These are phyloP conservation scores for Phylloporus sp. DNA, from an alignment of 768 basidiomycete genomes.

Conservation along the genomic window DNA sequence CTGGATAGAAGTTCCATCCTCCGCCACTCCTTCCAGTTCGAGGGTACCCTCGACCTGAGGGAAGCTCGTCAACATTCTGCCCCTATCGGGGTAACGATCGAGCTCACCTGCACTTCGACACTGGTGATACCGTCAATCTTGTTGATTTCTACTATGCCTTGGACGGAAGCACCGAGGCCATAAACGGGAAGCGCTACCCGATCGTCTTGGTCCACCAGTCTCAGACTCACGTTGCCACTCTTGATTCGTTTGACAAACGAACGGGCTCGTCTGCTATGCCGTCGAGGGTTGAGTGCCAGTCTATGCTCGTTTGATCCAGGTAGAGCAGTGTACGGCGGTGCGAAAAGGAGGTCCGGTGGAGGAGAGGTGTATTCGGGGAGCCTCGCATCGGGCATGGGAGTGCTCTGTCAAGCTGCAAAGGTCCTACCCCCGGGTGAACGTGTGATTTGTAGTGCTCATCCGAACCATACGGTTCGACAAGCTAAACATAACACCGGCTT, in stretches of 20 bases:
- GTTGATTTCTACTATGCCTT: conserved; percentile 50
- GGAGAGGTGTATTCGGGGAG: conserved; percentile 46
- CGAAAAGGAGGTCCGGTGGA: conserved; percentile 33
- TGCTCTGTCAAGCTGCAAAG: conserved; percentile 16
- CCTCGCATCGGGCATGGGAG: conserved; percentile 50
- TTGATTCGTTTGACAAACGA: conserved; percentile 58
- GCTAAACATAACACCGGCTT: conserved; percentile 33
- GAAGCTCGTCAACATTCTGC: neutral
- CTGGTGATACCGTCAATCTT: conserved; percentile 53
- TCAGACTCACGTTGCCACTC: conserved; percentile 47
- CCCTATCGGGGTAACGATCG: neutral
- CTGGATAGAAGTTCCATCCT: conserved; percentile 52
- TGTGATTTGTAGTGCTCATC: conserved; percentile 16
- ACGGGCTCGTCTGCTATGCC: conserved; percentile 37
- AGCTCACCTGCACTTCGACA: conserved; percentile 60
- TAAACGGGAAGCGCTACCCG: conserved; percentile 53
- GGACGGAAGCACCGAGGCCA: conserved; percentile 44
- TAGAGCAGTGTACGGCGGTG: conserved; percentile 50
- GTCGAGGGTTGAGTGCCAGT: conserved; percentile 42
- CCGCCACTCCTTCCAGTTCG: conserved; percentile 56
- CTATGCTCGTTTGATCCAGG: conserved; percentile 51
- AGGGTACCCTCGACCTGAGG: conserved; percentile 58
- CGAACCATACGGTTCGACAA: conserved; percentile 26
- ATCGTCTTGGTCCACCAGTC: conserved; percentile 49
- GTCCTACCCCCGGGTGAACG: conserved; percentile 11